Percentiles rank a stretch among this genome's conserved stretches.
Evolutionary conservation across 2,329 filamentous ascomycete genomes (phyloP).

Genomic region (Periconia macrospinosa): DNA sequence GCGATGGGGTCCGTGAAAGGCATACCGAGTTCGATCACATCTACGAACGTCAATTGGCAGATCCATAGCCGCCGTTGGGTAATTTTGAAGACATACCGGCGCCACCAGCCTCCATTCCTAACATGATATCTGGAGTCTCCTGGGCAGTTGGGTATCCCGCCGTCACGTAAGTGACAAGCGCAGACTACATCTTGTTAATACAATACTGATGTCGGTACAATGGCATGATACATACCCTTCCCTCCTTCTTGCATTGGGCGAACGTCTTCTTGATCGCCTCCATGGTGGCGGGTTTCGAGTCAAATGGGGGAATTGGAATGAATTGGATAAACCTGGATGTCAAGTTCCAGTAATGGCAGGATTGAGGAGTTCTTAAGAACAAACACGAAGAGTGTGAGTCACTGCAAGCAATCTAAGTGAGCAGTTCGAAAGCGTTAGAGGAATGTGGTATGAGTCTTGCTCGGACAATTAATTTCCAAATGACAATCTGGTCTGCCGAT

Average conservation of each 20-base stretch:
- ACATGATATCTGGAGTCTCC: conserved; percentile 78
- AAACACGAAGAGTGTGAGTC: conserved; percentile 4
- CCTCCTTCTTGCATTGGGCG: conserved; percentile 54
- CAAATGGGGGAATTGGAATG: not conserved
- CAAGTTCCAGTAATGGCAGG: not conserved
- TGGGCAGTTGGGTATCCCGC: conserved; percentile 86
- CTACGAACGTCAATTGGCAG: conserved; percentile 49
- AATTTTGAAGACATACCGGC: conserved; percentile 62
- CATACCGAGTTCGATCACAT: conserved; percentile 92
- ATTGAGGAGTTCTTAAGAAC: not conserved
- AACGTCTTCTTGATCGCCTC: conserved; percentile 54
- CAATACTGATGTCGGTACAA: not conserved
- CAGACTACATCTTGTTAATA: conserved; percentile 58
- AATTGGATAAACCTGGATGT: too few species aligned
- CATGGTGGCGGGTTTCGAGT: conserved; percentile 37
- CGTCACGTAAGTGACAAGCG: conserved; percentile 94
- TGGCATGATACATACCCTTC: conserved; percentile 37
- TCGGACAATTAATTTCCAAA: conserved; percentile 12
- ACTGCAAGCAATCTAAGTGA: not conserved
- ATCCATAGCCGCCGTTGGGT: not conserved
- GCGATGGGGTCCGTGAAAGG: conserved; percentile 98
- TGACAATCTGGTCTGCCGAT: conserved; percentile 7
- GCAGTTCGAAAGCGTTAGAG: not conserved
- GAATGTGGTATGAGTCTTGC: conserved; percentile 3
- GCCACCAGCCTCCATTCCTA: conserved; percentile 90